A percentile compares a stretch with the other conserved stretches of the same genome.
Evolutionary conservation across 2,329 filamentous ascomycete species (phyloP).

Genomic region (Colletotrichum orchidophilum): DNA sequence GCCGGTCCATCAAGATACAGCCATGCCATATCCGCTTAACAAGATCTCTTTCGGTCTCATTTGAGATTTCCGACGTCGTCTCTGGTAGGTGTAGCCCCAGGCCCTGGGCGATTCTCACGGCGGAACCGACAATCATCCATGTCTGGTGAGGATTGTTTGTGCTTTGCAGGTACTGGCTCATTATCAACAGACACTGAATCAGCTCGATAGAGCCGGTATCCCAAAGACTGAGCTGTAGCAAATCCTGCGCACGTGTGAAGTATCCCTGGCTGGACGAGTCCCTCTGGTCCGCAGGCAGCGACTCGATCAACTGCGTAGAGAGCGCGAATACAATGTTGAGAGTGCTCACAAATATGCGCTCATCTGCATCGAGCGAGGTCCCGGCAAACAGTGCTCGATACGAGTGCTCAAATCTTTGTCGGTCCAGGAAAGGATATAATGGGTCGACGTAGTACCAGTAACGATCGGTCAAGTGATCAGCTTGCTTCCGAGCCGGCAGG

Average conservation of each 20-base stretch:
- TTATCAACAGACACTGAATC: slow-evolving; percentile 57
- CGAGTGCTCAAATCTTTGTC: slow-evolving; percentile 44
- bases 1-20: slow-evolving; percentile 51
- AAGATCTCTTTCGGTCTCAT: slow-evolving; percentile 38
- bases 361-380: slow-evolving; percentile 46
- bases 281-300: slow-evolving; percentile 48
- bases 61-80: slow-evolving; percentile 38
- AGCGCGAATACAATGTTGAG: slow-evolving; percentile 58
- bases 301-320: slow-evolving; percentile 53
- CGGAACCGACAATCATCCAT: slow-evolving; percentile 58
- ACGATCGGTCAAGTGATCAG: slow-evolving; percentile 53
- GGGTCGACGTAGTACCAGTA: slow-evolving; percentile 59
- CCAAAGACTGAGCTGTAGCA: slow-evolving; percentile 54
- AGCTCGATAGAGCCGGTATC: slow-evolving; percentile 52
- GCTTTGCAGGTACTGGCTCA: slow-evolving; percentile 59
- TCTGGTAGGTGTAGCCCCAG: slow-evolving; percentile 55
- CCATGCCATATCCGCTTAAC: slow-evolving; percentile 47
- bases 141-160: slow-evolving; percentile 57
- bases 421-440: slow-evolving; percentile 56
- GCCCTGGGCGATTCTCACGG: slow-evolving; percentile 56
- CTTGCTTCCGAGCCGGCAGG: slow-evolving; percentile 54
- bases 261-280: slow-evolving; percentile 51
- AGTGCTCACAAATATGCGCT: slow-evolving; percentile 53
- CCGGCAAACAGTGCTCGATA: slow-evolving; percentile 54
- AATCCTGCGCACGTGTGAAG: slow-evolving; percentile 52